Base-by-base conservation (phyloP, 2,329 filamentous ascomycete species). In the Dactylellina haptotyla region DNA sequence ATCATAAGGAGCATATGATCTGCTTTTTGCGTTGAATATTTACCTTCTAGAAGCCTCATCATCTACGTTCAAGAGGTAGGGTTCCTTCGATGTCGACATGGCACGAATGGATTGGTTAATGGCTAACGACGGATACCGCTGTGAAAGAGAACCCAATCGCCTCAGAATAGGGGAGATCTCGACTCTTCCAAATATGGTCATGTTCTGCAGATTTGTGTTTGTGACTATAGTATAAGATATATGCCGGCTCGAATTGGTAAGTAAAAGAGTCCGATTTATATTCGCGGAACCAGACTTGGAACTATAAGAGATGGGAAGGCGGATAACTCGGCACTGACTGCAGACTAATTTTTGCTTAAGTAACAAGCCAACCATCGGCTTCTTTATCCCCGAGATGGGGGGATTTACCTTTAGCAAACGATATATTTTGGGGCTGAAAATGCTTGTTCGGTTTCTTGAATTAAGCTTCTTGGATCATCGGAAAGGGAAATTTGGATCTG, bases 21-120 rank as follows among this genome's bases (percentile, higher is more conserved):
- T n/a, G n/a, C n/a, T n/a, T n/a, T n/a, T n/a, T n/a, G n/a, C n/a
- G n/a, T n/a, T n/a, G n/a, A n/a, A n/a, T n/a, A n/a, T n/a, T n/a
- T 59, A 72, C 66, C 66, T 72, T 8, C 65, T 72, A 16, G 66
- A 72, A 26, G 66, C 66, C 16, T 58, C 59, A 14, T 58, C 66
- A n/a, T 72, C 66, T n/a, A 64, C 16, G 14, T 63, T 72, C 28
- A 72, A 50, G 12, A 59, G 26, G 39, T 64, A 72, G 2, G 50
- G 58, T 25, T 64, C 45, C 26, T 58, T 72, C 1, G 66, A n/a
- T 16, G 30, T 58, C 4, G 62, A 58, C 53, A 58, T 67, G 9
- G 32, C 41, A n/a, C 41, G 32, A 16, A 2, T 12, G 18, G 25
- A 4, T 50, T 30, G 43, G 16, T 18, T 32, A n/a, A 23, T 30